These are phyloP conservation scores for Tuber melanosporum DNA, from an alignment of 495 filamentous ascomycete genomes.

Conservation along the genomic window DNA sequence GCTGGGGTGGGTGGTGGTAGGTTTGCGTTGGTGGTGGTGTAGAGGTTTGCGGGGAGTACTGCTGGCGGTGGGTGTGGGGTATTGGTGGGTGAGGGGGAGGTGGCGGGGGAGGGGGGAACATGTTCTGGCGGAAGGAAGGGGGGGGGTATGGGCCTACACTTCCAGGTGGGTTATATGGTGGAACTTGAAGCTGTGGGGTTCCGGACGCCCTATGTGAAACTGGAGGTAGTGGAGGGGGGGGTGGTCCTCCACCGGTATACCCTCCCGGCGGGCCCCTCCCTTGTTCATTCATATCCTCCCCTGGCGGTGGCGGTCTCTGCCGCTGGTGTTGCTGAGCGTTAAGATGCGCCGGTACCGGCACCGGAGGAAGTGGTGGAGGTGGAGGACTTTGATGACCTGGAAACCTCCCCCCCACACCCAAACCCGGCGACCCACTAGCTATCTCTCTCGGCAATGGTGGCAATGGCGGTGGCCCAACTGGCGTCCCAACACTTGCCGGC, in stretches of 20 bases:
- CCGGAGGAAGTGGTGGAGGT: conserved; percentile 21
- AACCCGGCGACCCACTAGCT: conserved; percentile 11
- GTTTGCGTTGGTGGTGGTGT: conserved; percentile 25
- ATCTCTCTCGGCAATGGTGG: conserved; percentile 43
- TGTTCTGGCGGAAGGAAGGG: conserved; percentile 17
- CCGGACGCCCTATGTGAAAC: conserved; percentile 15
- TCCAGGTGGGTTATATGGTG: conserved; percentile 15
- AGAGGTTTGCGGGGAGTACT: conserved; percentile 26
- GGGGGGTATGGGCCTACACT: conserved; percentile 9
- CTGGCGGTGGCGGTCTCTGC: conserved; percentile 16
- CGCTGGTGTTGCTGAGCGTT: conserved; percentile 18
- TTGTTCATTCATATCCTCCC: conserved; percentile 18
- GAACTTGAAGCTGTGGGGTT: conserved; percentile 21
- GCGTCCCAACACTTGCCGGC: conserved; percentile 14
- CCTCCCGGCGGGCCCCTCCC: conserved; percentile 17
- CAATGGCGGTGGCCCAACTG: conserved; percentile 43
- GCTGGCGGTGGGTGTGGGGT: conserved; percentile 30
- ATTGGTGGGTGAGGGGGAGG: conserved; percentile 11
- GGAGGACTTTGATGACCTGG: conserved; percentile 17
- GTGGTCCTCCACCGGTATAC: conserved; percentile 22
- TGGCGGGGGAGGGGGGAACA: conserved; percentile 6
- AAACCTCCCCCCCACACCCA: conserved; percentile 14
- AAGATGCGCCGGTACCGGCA: conserved; percentile 32
- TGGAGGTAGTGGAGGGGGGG: conserved; percentile 18
- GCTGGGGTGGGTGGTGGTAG: conserved; percentile 23